phyloP scores from a whole-genome alignment of 441 rosid genomes.

The Hura crepitans region DNA sequence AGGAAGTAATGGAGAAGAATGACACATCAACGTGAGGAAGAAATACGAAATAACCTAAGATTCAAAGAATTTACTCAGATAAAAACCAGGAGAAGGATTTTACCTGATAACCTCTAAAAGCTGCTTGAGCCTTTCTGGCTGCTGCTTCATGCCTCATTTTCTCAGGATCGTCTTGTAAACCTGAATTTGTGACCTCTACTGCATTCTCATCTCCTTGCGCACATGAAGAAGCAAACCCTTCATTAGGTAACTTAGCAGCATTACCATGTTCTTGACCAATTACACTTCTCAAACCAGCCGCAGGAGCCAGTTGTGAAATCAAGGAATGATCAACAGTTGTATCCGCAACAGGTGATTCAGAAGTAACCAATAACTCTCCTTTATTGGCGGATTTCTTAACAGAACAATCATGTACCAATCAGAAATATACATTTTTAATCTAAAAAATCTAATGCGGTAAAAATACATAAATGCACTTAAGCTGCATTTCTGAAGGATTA shows the following conservation, averaged over 20 bases:
- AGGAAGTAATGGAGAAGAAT: too few relatives aligned
- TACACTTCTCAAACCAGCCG: constrained; percentile 27
- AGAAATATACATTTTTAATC: neutral
- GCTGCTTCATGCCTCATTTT: constrained; percentile 49
- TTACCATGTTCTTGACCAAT: constrained; percentile 28
- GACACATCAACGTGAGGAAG: neutral
- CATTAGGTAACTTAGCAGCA: constrained; percentile 28
- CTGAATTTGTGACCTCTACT: constrained; percentile 19
- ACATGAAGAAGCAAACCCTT: constrained; percentile 25
- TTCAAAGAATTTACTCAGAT: too few relatives aligned
- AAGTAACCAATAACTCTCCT: constrained; percentile 18
- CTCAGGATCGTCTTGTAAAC: constrained; percentile 41
- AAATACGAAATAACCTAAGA: neutral
- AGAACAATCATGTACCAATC: constrained; percentile 7
- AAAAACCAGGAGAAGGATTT: constrained; percentile 7
- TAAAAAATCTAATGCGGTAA: neutral
- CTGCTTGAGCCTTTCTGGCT: constrained; percentile 67
- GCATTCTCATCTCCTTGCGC: constrained; percentile 25
- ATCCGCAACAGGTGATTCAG: constrained; percentile 38
- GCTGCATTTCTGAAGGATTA: neutral
- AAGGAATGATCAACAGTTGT: constrained; percentile 32
- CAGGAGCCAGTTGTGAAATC: constrained; percentile 31
- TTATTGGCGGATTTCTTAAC: constrained; percentile 16
- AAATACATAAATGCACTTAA: neutral
- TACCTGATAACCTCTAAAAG: constrained; percentile 80